A percentile compares a stretch with the other conserved stretches of the same genome.
Conservation (phyloP, 768 basidiomycete species). For the Lepiota brunneoincarnata region DNA sequence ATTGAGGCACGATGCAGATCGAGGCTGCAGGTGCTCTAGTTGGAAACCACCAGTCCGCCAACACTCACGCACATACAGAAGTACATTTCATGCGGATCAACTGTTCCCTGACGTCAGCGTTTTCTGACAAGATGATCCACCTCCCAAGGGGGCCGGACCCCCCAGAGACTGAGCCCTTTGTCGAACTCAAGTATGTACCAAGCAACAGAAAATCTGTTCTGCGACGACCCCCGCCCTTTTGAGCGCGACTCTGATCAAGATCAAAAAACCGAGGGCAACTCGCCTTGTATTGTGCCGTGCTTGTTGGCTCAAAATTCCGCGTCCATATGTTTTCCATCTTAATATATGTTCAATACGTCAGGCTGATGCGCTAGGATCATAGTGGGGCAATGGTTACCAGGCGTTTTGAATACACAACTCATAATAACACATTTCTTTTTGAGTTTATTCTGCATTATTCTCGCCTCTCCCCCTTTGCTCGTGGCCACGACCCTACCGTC, state of each 20-base stretch:
- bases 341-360: conserved; percentile 20
- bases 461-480: conserved; percentile 13
- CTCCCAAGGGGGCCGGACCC: too few relatives aligned
- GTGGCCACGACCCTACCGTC: conserved; percentile 14
- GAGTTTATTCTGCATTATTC: conserved; percentile 25
- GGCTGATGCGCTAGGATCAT: conserved; percentile 34
- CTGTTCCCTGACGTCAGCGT: too few relatives aligned
- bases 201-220: too few relatives aligned
- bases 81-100: too few relatives aligned
- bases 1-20: too few relatives aligned
- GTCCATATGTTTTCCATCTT: conserved; percentile 27
- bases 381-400: conserved; percentile 25
- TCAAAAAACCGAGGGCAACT: conserved; percentile 19
- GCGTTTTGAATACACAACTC: conserved; percentile 19
- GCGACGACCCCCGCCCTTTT: not conserved
- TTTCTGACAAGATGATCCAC: too few relatives aligned
- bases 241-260: not conserved
- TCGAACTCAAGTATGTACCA: too few relatives aligned
- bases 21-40: too few relatives aligned
- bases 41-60: too few relatives aligned
- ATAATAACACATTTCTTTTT: conserved; percentile 12
- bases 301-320: conserved; percentile 25
- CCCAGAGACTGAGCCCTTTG: too few relatives aligned
- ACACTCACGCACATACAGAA: too few relatives aligned
- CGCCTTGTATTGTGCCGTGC: conserved; percentile 20